Evolutionary conservation across 345 rosid species (phyloP).

Genomic region (Gossypium longicalyx): DNA sequence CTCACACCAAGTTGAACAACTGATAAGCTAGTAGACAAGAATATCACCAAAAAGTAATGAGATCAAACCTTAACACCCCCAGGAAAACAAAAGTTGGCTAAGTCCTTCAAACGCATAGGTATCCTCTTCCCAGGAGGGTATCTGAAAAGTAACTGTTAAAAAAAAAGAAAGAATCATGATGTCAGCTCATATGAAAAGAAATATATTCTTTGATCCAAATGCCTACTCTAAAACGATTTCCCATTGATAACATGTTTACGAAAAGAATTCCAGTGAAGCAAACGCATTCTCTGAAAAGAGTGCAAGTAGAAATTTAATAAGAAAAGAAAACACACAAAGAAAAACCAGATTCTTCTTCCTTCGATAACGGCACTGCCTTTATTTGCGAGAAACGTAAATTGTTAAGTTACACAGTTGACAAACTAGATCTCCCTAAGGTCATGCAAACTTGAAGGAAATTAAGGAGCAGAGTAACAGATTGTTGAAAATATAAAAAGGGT

Average conservation of each 20-base stretch:
- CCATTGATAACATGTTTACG: not conserved
- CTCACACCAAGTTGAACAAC: not conserved
- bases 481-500: not conserved
- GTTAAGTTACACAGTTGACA: constrained; percentile 1
- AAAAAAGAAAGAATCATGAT: constrained; percentile 7
- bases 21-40: not conserved
- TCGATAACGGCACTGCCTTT: constrained; percentile 4
- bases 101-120: constrained; percentile 72
- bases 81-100: constrained; percentile 92
- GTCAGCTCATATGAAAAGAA: constrained; percentile 10
- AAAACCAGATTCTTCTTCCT: not conserved
- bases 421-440: not conserved
- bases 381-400: not conserved
- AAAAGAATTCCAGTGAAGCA: constrained; percentile 6
- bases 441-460: constrained; percentile 4
- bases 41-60: not conserved
- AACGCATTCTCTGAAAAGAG: not conserved
- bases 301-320: not conserved
- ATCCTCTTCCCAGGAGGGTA: constrained; percentile 91
- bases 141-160: constrained; percentile 65
- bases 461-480: constrained; percentile 1
- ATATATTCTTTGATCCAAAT: not conserved
- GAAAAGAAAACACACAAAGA: not conserved
- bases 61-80: constrained; percentile 80
- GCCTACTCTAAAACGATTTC: not conserved